Base-by-base conservation (phyloP, 2,329 filamentous ascomycete species). In the Colletotrichum incanum region DNA sequence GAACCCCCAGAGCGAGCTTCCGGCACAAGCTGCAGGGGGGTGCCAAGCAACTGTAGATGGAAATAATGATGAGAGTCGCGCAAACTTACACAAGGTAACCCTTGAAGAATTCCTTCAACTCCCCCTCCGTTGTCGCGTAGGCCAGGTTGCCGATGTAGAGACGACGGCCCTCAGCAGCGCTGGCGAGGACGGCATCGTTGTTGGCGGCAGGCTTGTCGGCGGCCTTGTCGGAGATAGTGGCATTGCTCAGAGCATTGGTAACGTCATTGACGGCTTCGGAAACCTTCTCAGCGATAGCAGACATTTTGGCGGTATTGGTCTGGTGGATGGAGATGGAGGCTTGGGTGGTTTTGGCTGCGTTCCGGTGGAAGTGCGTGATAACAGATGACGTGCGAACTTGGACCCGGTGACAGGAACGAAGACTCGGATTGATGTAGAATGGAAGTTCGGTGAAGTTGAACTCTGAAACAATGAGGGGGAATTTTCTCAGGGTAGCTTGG, bases 81-180 rank as follows among this genome's bases (percentile, higher is more conserved):
- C 47, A 58, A 60, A 94, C 96, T 91, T 91, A 99, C 96, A 99
- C 94, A 89, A 96, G 93, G 91, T 98, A 98, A 86, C 93, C 94
- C 91, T 96, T 96, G 93, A 99, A 99, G 91, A 99, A 99, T 81
- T 96, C 94, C 91, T 97, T 98, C 91, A 99, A 94, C 93, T 98
- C 95, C 93, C 94, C 96, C 94, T 98, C 96, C 86, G 95, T 98
- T 92, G 96, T 98, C 93, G 96, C 95, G 86, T 99, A 99, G 82
- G 96, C 96, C 92, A 99, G 94, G 91, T 99, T 99, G 90, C 96
- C 96, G 89, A 99, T 98, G 89, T 99, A 99, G 82, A 99, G 93
- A 89, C 96, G 94, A 89, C 96, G 94, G 86, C 96, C 96, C 90
- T 99, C 96, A 86, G 96, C 95, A 86, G 96, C 96, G 88, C 95